Base-by-base conservation (phyloP, 2,329 filamentous ascomycete genomes). In the Colletotrichum gloeosporioides region DNA sequence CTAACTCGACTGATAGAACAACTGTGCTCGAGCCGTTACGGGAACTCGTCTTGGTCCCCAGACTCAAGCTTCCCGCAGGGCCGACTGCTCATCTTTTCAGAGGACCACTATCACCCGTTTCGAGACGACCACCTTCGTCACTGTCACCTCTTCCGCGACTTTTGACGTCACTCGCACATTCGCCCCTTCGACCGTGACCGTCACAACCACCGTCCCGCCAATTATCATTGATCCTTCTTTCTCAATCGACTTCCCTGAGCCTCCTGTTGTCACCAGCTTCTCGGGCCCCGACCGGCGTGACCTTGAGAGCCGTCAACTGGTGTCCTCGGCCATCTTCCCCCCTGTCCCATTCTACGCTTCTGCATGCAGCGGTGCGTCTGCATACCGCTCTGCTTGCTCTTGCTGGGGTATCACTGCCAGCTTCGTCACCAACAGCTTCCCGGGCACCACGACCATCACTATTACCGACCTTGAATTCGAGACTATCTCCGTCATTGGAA, bases 311-410 rank as follows among this genome's bases (percentile, higher is more conserved):
- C 68, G 68, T 9, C 68, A 70, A 29, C 6, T 69, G 2, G 64
- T 18, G 18, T 61, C 53, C 6, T 53, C 44, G 10, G 44, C n/a
- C 39, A n/a, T 18, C 57, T 49, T 36, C 36, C n/a, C n/a, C 22
- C 9, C 27, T 59, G 34, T 78, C 32, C 80, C 81, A 10, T 29
- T 69, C 29, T 82, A 82, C 73, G 82, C 82, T 8, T 77, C 77
- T 12, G 65, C 78, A 8, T 82, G 82, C 78, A 68, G 69, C 13
- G 72, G 75, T 63, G 29, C 75, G 1, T 76, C 68, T 13, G 61
- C 59, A 8, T 83, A 81, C 77, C 65, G 77, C 4, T 80, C 78
- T 71, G 82, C 81, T 18, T 83, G 82, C 75, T 79, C 79, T 5
- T 83, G 82, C 78, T 79, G 77, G 59, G 81, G 82, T 49, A 75